Evolutionary conservation across 495 filamentous ascomycete species (phyloP), one percentile per base, ranked within the genome.

Genomic region (Neurospora tetraspora): DNA sequence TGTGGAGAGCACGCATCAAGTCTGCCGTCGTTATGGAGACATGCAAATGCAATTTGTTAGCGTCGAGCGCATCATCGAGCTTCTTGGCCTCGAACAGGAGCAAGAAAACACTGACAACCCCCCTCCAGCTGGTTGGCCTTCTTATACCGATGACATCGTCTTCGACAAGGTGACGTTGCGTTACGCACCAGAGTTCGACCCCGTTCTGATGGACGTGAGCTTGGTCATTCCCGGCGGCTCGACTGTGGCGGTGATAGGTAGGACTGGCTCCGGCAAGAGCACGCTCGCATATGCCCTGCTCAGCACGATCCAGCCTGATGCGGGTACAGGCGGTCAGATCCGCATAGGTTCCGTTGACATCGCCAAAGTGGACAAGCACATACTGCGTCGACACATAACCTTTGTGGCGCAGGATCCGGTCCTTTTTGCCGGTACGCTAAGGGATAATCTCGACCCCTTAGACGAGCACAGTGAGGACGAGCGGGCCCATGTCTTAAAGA

Each of bases 11-110:
- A 95, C 93, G 1, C 92, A 96, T 77, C 76, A 75, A 4, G 83
- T 96, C 0, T 96, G 93, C 81, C 87, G 85, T 45, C 85, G 87
- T 69, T 96, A 96, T 74, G 93, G 93, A 38, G 86, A 91, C 75
- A 85, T 96, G 36, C 92, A 95, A 82, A 94, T 96, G 92, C 90
- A 94, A 75, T 95, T 95, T 74, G 93, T 95, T 16, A 94, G 91
- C 0, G 92, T 96, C 3, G 93, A 96, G 80, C 87, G 93, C 36
- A 87, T 96, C 4, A 88, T 94, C 36, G 93, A 96, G 76, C 83
- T 94, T 0, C 84, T 94, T 3, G 85, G 91, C 71, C 85, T 94
- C 2, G 91, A 93, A 43, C 88, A 92, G 77, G 93, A 96, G 80
- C 83, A 89, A 0, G 81, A 81, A 4, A 93, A 93, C 9, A 84